These are phyloP conservation scores for Fusarium phyllophilum DNA, from an alignment of 2,329 filamentous ascomycete species.

Conservation along the genomic window DNA sequence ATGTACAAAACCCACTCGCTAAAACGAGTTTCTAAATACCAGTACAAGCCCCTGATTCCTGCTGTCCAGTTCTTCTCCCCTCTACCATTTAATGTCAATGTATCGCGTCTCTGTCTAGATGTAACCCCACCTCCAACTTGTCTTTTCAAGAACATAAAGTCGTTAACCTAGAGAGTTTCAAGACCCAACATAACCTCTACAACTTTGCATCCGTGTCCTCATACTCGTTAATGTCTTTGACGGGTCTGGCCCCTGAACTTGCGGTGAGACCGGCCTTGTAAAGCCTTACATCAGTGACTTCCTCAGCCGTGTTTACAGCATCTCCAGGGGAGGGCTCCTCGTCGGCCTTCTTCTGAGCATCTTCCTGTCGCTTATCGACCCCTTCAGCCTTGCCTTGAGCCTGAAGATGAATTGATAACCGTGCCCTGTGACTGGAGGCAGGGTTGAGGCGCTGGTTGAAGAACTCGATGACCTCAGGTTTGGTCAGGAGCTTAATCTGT, in stretches of 20 bases:
- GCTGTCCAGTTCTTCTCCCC: background rate
- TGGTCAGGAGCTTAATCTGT: constrained; percentile 77
- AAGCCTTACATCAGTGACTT: constrained; percentile 80
- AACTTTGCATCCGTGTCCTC: constrained; percentile 88
- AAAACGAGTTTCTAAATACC: constrained; percentile 7
- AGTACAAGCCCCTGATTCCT: background rate
- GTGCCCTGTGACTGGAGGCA: constrained; percentile 77
- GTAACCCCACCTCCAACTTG: background rate
- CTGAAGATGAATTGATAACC: constrained; percentile 83
- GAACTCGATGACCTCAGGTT: constrained; percentile 82
- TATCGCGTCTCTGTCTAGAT: constrained; percentile 29
- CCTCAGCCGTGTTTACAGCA: constrained; percentile 55
- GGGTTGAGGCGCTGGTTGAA: constrained; percentile 81
- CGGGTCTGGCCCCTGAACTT: constrained; percentile 76
- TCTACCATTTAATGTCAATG: constrained; percentile 17
- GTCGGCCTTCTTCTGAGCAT: constrained; percentile 49
- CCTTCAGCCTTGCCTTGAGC: constrained; percentile 70
- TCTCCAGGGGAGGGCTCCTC: constrained; percentile 48
- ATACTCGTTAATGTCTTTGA: constrained; percentile 82
- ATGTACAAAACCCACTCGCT: constrained; percentile 13
- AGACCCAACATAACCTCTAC: constrained; percentile 47
- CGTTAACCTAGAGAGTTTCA: background rate
- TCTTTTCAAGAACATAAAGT: constrained; percentile 7
- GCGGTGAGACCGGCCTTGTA: constrained; percentile 82
- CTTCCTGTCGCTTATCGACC: constrained; percentile 60